Evolutionary conservation across 164 flowering plant species (phyloP).

Genomic region (Kalanchoe fedtschenkoi): DNA sequence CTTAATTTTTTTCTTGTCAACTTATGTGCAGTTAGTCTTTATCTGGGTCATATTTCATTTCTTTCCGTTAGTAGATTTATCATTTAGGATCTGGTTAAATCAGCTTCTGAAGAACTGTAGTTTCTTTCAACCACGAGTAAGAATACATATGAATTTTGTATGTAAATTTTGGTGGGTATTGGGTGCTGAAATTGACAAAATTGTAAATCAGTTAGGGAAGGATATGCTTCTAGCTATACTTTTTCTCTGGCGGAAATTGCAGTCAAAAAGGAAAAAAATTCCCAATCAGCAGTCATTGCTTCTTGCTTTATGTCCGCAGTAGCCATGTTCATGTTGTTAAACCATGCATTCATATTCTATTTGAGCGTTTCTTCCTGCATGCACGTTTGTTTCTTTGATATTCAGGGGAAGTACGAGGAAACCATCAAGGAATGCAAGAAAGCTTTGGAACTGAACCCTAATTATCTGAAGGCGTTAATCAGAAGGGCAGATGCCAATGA

Average conservation of each 20-base stretch:
- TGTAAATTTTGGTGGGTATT: background rate
- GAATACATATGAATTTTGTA: background rate
- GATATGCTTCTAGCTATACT: too few relatives aligned
- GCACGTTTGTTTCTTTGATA: background rate
- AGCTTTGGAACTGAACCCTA: conserved; percentile 76
- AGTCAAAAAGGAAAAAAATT: background rate
- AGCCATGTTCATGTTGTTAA: background rate
- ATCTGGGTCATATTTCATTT: background rate
- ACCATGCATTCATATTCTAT: background rate
- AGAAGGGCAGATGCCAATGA: conserved; percentile 87
- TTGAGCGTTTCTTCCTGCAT: background rate
- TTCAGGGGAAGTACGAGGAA: conserved; percentile 68
- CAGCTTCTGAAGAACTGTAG: too few relatives aligned
- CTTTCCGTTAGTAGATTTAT: too few relatives aligned
- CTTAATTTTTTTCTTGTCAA: background rate
- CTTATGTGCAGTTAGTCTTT: background rate
- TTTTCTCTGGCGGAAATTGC: too few relatives aligned
- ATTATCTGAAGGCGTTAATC: conserved; percentile 61
- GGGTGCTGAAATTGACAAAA: background rate
- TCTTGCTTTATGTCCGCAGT: background rate
- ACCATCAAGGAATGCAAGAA: conserved; percentile 80
- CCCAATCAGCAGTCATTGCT: too few relatives aligned
- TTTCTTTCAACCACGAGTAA: background rate
- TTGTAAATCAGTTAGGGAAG: too few relatives aligned
- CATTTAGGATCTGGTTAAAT: too few relatives aligned